Evolutionary conservation across 2,329 filamentous ascomycete species (phyloP).

Genomic region (Nemania diffusa): DNA sequence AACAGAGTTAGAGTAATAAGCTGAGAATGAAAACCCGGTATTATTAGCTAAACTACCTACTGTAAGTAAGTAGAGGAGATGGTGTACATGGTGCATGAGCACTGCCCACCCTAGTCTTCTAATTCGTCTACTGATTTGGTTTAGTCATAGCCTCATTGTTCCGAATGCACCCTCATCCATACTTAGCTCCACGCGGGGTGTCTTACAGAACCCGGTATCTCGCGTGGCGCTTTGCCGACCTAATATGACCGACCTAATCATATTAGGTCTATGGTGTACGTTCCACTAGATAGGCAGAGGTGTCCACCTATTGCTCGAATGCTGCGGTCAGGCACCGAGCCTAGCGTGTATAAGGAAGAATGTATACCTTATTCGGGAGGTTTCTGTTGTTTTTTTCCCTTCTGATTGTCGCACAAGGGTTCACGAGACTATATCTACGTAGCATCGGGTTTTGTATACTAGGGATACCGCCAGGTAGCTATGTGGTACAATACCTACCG

Average conservation of each 20-base stretch:
- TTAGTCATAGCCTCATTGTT: constrained; percentile 13
- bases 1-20: too few species aligned
- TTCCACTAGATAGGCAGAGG: constrained; percentile 4
- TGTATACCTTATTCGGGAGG: neutral
- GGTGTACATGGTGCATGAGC: too few species aligned
- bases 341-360: neutral
- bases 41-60: too few species aligned
- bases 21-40: too few species aligned
- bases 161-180: constrained; percentile 16
- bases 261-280: neutral
- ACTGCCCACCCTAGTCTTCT: neutral
- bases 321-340: constrained; percentile 3
- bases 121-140: neutral
- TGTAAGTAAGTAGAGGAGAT: too few species aligned
- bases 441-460: neutral
- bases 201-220: constrained; percentile 17
- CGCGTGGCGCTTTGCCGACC: constrained; percentile 25
- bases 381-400: neutral
- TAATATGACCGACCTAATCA: neutral
- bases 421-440: neutral
- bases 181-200: constrained; percentile 6
- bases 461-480: too few species aligned
- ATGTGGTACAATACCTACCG: neutral
- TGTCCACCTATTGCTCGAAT: neutral
- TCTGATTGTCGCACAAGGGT: neutral